Evolutionary conservation across 1,284 basidiomycete species (phyloP), one percentile per base, ranked within the genome.

Genomic region (Ustilago sp.): DNA sequence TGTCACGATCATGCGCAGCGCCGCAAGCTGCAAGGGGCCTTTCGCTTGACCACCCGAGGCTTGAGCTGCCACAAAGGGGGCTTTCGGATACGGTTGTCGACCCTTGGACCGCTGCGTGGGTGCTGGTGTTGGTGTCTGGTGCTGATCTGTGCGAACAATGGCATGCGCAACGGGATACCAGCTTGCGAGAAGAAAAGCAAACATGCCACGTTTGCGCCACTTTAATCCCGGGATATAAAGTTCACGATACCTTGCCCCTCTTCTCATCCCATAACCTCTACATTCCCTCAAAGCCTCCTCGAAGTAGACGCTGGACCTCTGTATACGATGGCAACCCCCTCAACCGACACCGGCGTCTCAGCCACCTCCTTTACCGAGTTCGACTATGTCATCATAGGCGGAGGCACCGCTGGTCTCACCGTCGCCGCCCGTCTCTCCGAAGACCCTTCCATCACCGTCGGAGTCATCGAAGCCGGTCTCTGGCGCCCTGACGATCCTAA

Each of bases 381-480:
- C 68, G 80, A 81, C 69, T 75, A 80, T 54, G 72, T 77, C 63
- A 41, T 79, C 43, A 67, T 80, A 13, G 79, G 79, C 19, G 79
- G 79, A 32, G 79, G 79, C 43, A 79, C 79, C 1, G 80, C 76
- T n/a, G 80, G 80, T 45, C 69, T 81, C 35, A 59, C 79, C 31
- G 64, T 80, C 50, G 80, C 80, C 8, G 69, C 76, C 0, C 63
- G 76, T 17, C 73, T 81, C 47, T 74, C 79, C 6, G 79, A 79
- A 55, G 76, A 80, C 45, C 57, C 71, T 32, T 59, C 63, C 13
- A 61, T 81, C 58, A 68, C 64, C 3, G 80, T 81, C 17, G 80
- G 78, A 28, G 80, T 81, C 36, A 73, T 81, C 61, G 79, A 81
- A 50, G 79, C 79, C 8, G 79, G 79, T 38, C 66, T 71, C 12